Evolutionary conservation across 257 asterid species (phyloP).

Genomic region (Solanum okadae): DNA sequence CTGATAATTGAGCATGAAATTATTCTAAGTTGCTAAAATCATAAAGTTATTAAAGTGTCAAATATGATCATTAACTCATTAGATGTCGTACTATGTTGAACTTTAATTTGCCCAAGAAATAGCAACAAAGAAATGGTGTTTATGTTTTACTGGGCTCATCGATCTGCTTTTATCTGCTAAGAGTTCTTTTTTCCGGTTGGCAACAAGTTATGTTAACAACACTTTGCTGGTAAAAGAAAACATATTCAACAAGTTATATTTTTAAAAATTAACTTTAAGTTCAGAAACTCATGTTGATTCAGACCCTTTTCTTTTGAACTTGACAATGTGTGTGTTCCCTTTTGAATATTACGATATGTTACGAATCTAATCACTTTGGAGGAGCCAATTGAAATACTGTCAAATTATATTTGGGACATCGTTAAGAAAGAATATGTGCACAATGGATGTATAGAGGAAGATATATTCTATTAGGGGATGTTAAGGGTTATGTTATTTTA

Average conservation of each 20-base stretch:
- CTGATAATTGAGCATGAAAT: neutral
- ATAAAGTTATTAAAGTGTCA: neutral
- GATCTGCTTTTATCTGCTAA: neutral
- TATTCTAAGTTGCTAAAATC: neutral
- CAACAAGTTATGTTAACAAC: neutral
- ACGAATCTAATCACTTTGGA: neutral
- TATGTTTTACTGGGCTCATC: neutral
- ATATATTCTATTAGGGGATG: neutral
- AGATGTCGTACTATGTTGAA: neutral
- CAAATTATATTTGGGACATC: too few species aligned
- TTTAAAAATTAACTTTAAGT: neutral
- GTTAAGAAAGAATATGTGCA: neutral
- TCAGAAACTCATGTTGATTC: neutral
- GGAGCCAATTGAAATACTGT: neutral
- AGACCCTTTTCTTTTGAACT: neutral
- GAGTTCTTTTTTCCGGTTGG: neutral
- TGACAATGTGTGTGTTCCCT: neutral
- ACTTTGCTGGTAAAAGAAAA: neutral
- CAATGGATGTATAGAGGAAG: neutral
- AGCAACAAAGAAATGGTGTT: neutral
- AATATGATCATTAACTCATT: neutral
- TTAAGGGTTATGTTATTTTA: too few species aligned
- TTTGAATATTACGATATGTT: neutral
- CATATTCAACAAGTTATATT: neutral
- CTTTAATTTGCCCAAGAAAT: neutral